Base-by-base conservation (phyloP, 2,329 filamentous ascomycete genomes). In the Incumbomyces delicatus region DNA sequence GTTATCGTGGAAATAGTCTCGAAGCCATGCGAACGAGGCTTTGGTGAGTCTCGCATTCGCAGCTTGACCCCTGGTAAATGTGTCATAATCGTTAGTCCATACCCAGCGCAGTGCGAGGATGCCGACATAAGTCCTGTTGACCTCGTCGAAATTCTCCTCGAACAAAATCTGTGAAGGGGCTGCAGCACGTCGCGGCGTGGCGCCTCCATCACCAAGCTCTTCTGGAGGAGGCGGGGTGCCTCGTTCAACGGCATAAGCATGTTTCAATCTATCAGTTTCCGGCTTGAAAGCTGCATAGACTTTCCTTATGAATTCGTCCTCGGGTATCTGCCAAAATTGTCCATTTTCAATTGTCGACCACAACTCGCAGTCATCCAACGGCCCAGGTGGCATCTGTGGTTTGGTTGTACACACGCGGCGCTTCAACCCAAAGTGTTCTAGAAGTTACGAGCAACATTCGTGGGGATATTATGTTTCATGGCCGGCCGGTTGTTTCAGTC, bases 61-160 rank as follows among this genome's bases (percentile, higher is more conserved):
- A 13, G 51, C 38, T 44, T 67, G 64, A 11, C 56, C 53, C 16
- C 41, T 41, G 1, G 58, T 60, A 30, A 68, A 63, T 12, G 45
- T 45, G 7, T 60, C 53, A 45, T 67, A 68, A 20, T 66, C 54
- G n/a, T 52, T 52, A 5, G 58, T 60, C 17, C 60, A 53, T 13
- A 67, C 53, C 66, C 64, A 68, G 47, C 62, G 61, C 38, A 67
- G 44, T 1, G 62, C 56, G 31, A 67, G 49, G 14, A 67, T 52
- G 14, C 63, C 61, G 20, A 65, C 58, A 6, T 67, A 55, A 0
- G 66, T 68, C 16, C 66, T 64, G 41, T 68, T 67, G 31, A 68
- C 59, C 52, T 69, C 66, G 38, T 61, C 58, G 37, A 59, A 66
- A n/a, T 67, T 57, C 10, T 50, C 20, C 2, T 44, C 54, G 32